Evolutionary conservation across 2,329 filamentous ascomycete genomes (phyloP).

Genomic region (Aspergillus terreus): DNA sequence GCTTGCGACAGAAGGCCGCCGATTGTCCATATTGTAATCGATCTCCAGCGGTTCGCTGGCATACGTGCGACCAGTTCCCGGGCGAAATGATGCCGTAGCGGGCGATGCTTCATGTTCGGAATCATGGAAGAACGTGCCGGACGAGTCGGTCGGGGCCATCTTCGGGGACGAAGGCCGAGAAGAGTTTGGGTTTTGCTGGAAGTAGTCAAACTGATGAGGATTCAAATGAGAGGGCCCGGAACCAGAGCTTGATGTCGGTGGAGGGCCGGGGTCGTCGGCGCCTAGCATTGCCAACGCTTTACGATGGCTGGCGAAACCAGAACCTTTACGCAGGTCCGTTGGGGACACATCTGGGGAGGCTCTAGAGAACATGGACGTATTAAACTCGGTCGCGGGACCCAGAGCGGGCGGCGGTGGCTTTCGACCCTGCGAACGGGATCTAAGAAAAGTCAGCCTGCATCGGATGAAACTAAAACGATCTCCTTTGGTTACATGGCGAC

Average conservation of each 20-base stretch:
- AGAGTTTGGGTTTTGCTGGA: slow-evolving; percentile 25
- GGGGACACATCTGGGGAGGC: slow-evolving; percentile 36
- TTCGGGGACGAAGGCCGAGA: slow-evolving; percentile 28
- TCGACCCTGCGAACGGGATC: slow-evolving; percentile 20
- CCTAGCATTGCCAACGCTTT: slow-evolving; percentile 32
- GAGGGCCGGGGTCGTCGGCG: slow-evolving; percentile 23
- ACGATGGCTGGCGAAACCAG: slow-evolving; percentile 29
- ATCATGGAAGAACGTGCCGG: slow-evolving; percentile 35
- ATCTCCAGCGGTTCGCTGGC: slow-evolving; percentile 60
- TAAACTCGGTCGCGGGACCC: slow-evolving; percentile 23
- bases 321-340: slow-evolving; percentile 32
- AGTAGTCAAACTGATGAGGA: slow-evolving; percentile 17
- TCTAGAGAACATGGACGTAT: slow-evolving; percentile 32
- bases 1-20: slow-evolving; percentile 84
- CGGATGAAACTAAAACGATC: not conserved
- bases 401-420: slow-evolving; percentile 13
- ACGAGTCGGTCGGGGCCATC: slow-evolving; percentile 24
- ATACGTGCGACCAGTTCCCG: slow-evolving; percentile 50
- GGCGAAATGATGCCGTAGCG: slow-evolving; percentile 66
- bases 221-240: slow-evolving; percentile 21
- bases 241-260: slow-evolving; percentile 18
- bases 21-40: slow-evolving; percentile 64
- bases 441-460: slow-evolving; percentile 14
- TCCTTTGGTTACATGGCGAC: not conserved
- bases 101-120: slow-evolving; percentile 49